Conservation (phyloP, 2,329 filamentous ascomycete genomes). For the Penicillium olsonii region DNA sequence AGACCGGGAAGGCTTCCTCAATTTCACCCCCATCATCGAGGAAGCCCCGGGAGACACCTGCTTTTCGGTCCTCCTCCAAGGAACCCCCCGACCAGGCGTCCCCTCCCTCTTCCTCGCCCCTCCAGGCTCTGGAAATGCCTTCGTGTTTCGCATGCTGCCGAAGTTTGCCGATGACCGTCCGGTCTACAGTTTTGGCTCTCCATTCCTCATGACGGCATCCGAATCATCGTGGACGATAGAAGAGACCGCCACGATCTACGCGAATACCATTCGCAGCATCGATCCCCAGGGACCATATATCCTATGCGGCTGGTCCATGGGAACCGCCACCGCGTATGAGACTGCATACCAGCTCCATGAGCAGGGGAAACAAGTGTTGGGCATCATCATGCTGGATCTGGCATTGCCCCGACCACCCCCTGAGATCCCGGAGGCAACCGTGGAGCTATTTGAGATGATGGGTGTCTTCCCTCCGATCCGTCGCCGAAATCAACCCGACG, state of each 20-base stretch:
- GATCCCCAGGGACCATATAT: constrained; percentile 11
- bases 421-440: constrained; percentile 3
- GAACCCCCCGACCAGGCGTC: constrained; percentile 6
- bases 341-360: constrained; percentile 8
- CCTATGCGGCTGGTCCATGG: constrained; percentile 16
- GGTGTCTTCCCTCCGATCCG: constrained; percentile 11
- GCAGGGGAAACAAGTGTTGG: constrained; percentile 7
- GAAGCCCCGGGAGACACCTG: not conserved
- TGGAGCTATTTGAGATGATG: constrained; percentile 11
- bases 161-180: constrained; percentile 12
- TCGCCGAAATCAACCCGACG: constrained; percentile 9
- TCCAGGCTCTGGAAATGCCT: constrained; percentile 15
- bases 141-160: constrained; percentile 4
- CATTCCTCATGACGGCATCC: constrained; percentile 15
- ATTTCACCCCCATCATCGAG: not conserved
- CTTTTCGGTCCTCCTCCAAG: constrained; percentile 10
- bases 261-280: constrained; percentile 11
- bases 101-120: constrained; percentile 11
- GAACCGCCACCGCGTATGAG: constrained; percentile 8
- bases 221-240: constrained; percentile 13
- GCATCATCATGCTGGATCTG: constrained; percentile 6
- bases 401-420: not conserved
- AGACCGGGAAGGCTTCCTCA: not conserved
- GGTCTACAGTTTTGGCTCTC: constrained; percentile 13
- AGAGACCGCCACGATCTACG: constrained; percentile 10